Conservation (phyloP, 2,329 filamentous ascomycete species). For the Colletotrichum spaethianum region DNA sequence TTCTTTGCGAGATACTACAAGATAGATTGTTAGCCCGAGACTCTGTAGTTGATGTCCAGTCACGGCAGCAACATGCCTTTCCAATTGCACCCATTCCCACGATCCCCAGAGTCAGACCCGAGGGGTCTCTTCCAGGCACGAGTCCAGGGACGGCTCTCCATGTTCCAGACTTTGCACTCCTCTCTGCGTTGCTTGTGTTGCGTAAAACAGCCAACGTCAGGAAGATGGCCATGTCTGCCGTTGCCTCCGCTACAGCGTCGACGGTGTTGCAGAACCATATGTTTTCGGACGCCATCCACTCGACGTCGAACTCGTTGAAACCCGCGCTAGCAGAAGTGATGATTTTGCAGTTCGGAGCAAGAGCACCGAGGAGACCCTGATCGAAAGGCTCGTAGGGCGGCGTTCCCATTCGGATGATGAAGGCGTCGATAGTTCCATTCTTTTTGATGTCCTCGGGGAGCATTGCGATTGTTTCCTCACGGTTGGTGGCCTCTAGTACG, state of each 20-base stretch:
- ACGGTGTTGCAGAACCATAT: slow-evolving; percentile 69
- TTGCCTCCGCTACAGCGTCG: slow-evolving; percentile 66
- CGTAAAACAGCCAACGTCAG: slow-evolving; percentile 55
- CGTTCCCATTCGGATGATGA: slow-evolving; percentile 66
- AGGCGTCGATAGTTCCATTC: slow-evolving; percentile 60
- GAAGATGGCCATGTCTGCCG: slow-evolving; percentile 63
- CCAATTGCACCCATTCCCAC: no score
- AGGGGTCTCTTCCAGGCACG: slow-evolving; percentile 36
- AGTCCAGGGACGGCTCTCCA: slow-evolving; percentile 52
- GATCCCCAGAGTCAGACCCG: no score
- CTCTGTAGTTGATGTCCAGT: no score
- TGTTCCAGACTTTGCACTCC: slow-evolving; percentile 50
- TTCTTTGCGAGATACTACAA: no score
- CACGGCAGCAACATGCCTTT: no score
- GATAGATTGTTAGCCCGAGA: no score
- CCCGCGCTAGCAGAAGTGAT: slow-evolving; percentile 63
- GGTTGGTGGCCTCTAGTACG: slow-evolving; percentile 45
- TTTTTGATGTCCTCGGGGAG: slow-evolving; percentile 53
- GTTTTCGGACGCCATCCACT: slow-evolving; percentile 56
- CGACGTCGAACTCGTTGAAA: slow-evolving; percentile 62
- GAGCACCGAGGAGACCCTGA: slow-evolving; percentile 45
- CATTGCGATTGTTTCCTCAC: slow-evolving; percentile 50
- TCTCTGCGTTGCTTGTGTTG: slow-evolving; percentile 59
- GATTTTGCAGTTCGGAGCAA: slow-evolving; percentile 62
- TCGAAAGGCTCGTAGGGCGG: slow-evolving; percentile 65